Conservation (phyloP, 202 grass and related monocot species). For the Panicum virgatum region DNA sequence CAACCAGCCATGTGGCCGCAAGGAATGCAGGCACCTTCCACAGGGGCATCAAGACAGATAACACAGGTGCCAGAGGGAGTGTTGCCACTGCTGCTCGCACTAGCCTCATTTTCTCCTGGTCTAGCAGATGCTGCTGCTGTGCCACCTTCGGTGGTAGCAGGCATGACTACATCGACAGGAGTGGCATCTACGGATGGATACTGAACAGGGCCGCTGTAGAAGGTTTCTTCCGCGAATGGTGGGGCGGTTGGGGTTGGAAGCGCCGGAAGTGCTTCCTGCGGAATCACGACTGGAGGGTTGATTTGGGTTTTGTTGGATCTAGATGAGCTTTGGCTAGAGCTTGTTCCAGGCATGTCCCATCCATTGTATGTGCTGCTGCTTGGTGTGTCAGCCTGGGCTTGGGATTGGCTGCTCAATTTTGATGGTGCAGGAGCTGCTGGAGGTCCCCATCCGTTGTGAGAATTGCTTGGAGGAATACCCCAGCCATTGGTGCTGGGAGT, state of each 20-base stretch:
- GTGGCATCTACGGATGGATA: constrained; percentile 82
- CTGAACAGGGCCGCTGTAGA: constrained; percentile 63
- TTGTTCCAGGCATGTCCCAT: constrained; percentile 66
- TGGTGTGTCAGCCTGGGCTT: constrained; percentile 25
- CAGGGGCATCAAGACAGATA: constrained; percentile 90
- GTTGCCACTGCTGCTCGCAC: constrained; percentile 23
- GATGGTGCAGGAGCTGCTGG: constrained; percentile 31
- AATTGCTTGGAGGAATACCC: constrained; percentile 45
- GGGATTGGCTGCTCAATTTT: constrained; percentile 37
- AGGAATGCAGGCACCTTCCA: constrained; percentile 93
- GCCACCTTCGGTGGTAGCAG: constrained; percentile 9
- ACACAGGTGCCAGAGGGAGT: constrained; percentile 59
- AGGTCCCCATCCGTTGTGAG: constrained; percentile 72
- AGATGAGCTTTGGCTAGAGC: constrained; percentile 42
- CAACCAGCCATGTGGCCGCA: constrained; percentile 99
- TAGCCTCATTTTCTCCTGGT: constrained; percentile 32
- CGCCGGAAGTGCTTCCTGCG: constrained; percentile 28
- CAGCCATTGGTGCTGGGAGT: constrained; percentile 51
- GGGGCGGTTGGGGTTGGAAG: constrained; percentile 71
- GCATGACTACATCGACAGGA: constrained; percentile 51
- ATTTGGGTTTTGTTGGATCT: constrained; percentile 25
- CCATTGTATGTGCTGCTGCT: constrained; percentile 70
- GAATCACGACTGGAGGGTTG: constrained; percentile 25
- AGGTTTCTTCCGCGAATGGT: constrained; percentile 61
- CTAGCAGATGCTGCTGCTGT: constrained; percentile 21